Conservation (phyloP, 2,329 filamentous ascomycete genomes). For the Zasmidium citrigriseum region DNA sequence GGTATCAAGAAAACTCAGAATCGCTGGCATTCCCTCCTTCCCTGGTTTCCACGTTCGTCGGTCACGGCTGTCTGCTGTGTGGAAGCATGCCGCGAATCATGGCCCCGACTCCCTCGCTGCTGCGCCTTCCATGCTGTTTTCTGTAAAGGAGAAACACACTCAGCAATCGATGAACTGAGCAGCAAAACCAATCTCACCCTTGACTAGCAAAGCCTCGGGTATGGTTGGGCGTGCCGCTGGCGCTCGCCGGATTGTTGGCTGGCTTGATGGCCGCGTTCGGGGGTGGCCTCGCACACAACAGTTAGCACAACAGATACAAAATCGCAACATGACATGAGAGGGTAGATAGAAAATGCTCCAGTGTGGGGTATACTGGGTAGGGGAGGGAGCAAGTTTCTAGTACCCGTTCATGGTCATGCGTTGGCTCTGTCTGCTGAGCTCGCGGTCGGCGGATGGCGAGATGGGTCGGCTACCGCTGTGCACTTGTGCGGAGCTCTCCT, state of each 20-base stretch:
- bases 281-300: constrained; percentile 1
- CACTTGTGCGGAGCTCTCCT: constrained; percentile 92
- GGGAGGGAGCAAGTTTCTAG: constrained; percentile 52
- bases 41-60: background rate
- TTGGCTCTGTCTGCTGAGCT: constrained; percentile 95
- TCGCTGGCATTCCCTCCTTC: background rate
- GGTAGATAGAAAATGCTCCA: constrained; percentile 23
- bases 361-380: constrained; percentile 15
- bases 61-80: background rate
- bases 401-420: constrained; percentile 99
- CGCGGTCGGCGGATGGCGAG: constrained; percentile 89
- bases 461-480: constrained; percentile 74
- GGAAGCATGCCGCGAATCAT: background rate
- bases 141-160: background rate
- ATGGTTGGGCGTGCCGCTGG: constrained; percentile 3
- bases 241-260: constrained; percentile 2
- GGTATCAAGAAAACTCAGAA: background rate
- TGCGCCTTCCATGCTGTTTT: background rate
- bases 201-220: constrained; percentile 16
- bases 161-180: background rate
- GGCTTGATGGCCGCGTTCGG: constrained; percentile 4
- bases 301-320: constrained; percentile 17
- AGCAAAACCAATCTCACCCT: constrained; percentile 7
- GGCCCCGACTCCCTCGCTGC: constrained; percentile 5
- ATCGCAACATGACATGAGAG: constrained; percentile 12